phyloP scores from a whole-genome alignment of 2,329 filamentous ascomycete species.

The Aspergillus caelatus region DNA sequence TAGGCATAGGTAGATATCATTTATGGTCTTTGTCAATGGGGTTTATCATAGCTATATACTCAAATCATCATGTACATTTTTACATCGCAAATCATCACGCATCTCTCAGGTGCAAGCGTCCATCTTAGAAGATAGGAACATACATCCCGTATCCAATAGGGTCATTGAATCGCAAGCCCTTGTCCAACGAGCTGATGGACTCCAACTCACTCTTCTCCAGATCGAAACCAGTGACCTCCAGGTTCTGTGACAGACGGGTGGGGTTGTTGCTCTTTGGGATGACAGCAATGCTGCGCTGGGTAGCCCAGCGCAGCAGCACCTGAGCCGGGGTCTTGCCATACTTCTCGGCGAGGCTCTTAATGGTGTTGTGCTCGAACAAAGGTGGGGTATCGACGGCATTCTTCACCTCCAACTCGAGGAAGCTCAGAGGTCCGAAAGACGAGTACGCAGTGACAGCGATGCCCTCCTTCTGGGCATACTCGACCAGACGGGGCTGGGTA shows the following conservation, averaged over 20 bases:
- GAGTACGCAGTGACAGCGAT: slow-evolving; percentile 82
- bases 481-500: slow-evolving; percentile 71
- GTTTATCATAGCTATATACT: neutral
- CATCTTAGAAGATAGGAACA: slow-evolving; percentile 56
- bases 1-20: too few species aligned
- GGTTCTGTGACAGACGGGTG: slow-evolving; percentile 61
- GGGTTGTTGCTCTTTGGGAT: slow-evolving; percentile 72
- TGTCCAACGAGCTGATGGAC: slow-evolving; percentile 66
- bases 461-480: slow-evolving; percentile 69
- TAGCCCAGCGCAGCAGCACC: slow-evolving; percentile 83
- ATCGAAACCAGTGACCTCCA: slow-evolving; percentile 68
- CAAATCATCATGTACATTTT: neutral
- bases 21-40: neutral
- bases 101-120: neutral
- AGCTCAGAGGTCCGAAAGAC: slow-evolving; percentile 77
- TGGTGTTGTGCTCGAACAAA: slow-evolving; percentile 69
- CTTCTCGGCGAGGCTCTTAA: slow-evolving; percentile 69
- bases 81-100: neutral
- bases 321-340: slow-evolving; percentile 75
- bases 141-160: slow-evolving; percentile 61
- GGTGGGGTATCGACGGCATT: slow-evolving; percentile 66
- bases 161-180: slow-evolving; percentile 74
- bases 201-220: slow-evolving; percentile 68
- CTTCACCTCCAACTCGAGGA: slow-evolving; percentile 75
- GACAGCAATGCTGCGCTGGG: slow-evolving; percentile 77